These are phyloP conservation scores for Umbellularia californica DNA, from an alignment of 164 flowering plant species.

Conservation along the genomic window DNA sequence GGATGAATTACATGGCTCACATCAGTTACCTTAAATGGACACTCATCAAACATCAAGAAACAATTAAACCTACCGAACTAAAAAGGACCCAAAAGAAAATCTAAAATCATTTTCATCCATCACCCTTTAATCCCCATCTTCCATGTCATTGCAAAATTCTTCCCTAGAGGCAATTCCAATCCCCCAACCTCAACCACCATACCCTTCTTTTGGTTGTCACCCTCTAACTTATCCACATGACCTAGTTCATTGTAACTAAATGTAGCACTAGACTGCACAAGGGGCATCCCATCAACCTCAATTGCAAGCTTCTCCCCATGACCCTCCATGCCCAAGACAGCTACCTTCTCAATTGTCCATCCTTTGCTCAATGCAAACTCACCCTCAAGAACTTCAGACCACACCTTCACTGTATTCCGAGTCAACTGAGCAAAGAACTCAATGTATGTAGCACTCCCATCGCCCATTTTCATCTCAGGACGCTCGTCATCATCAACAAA, in stretches of 20 bases:
- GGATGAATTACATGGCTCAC: background rate
- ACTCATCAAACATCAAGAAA: background rate
- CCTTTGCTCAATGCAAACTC: constrained; percentile 50
- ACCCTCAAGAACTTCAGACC: constrained; percentile 63
- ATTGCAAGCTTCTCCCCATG: constrained; percentile 25
- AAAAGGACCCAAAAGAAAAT: background rate
- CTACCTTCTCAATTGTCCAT: constrained; percentile 45
- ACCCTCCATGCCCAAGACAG: constrained; percentile 53
- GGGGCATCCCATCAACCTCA: constrained; percentile 38
- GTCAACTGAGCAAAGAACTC: constrained; percentile 44
- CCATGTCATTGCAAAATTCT: constrained; percentile 63
- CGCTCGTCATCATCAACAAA: constrained; percentile 68
- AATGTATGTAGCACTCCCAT: constrained; percentile 47
- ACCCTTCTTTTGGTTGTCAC: constrained; percentile 30
- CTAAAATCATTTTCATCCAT: background rate
- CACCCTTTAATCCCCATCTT: constrained; percentile 43
- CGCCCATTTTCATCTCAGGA: constrained; percentile 58
- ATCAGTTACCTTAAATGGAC: background rate
- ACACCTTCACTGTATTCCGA: constrained; percentile 40
- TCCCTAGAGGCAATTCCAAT: constrained; percentile 47
- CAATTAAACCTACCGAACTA: background rate
- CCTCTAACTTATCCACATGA: constrained; percentile 29
- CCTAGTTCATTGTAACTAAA: constrained; percentile 7
- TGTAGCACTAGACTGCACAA: constrained; percentile 21
- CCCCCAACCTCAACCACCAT: constrained; percentile 51